Base-by-base conservation (phyloP, 2,329 filamentous ascomycete species). In the Penicillium sp. region DNA sequence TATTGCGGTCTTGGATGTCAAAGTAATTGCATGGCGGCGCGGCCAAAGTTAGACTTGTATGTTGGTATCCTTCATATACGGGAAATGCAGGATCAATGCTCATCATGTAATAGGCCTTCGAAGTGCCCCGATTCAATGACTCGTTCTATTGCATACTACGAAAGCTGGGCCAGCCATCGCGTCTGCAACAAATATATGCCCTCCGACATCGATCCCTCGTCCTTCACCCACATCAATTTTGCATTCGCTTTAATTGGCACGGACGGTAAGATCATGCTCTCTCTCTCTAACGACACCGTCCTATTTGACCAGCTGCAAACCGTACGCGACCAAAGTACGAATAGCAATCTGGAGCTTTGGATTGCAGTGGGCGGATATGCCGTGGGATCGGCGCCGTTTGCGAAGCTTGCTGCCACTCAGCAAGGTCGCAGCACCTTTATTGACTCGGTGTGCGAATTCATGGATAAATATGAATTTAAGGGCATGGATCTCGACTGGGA, bases 211-310 rank as follows among this genome's bases (percentile, higher is more conserved):
- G 57, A 60, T 43, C 59, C 56, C 30, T 59, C 46, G 26, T 55
- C 59, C 9, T 61, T 63, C 8, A 64, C 60, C 1, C 63, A 71
- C 30, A 53, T 73, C 52, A 73, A 73, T 59, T 71, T 67, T 47
- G 73, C 77, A 0, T 80, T 79, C 55, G 73, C 70, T 1, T 71
- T 69, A 23, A 71, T 80, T 50, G 68, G 78, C 45, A 70, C 75
- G 0, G 51, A 47, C 5, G 75, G 64, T 26, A 49, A 63, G 1
- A 50, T 65, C 2, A 57, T 56, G 0, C 64, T 73, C 0, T 71
- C 69, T 60, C 62, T 66, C 30, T n/a, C 40, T 8, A 57, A 2
- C 56, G 63, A 60, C 9, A 52, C 46, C 0, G 20, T 53, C 0
- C 52, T 73, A 1, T 68, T 66, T 24, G 33, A 28, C 5, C 53